Evolutionary conservation across 106 monocot genomes (phyloP), one percentile per base, ranked within the genome.

Genomic region (Vanilla planifolia): DNA sequence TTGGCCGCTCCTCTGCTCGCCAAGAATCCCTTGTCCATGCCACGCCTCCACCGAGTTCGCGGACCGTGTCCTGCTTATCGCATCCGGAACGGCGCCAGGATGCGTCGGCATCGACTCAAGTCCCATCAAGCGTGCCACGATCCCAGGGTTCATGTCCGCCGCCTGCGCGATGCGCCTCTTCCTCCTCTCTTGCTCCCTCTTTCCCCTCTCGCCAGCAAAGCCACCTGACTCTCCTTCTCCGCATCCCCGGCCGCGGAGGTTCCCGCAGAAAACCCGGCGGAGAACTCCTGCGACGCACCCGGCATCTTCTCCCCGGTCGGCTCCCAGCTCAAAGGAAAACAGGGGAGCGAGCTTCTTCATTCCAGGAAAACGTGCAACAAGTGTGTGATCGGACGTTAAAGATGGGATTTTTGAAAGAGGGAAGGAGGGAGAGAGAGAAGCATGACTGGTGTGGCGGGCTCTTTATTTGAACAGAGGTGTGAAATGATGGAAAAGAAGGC

Each of bases 51-150:
- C 33, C 2, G 76, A 65, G 52, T 70, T 76, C 16, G 64, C 40
- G 0, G 76, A 76, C 27, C 65, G 64, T 8, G 60, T 71, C 33
- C 77, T 53, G 33, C 21, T 13, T 5, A 72, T 17, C 41, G 48
- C 21, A 9, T 51, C 48, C 8, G 36, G 27, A n/a, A 26, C 27
- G 51, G 59, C 22, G 30, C 14, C 32, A 3, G 68, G 23, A 24
- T 6, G 23, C 14, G 41, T 55, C 26, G 79, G 69, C 69, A 74
- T 63, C 0, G 79, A 45, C 23, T 79, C 74, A 1, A 79, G 63
- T 10, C 79, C 79, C 79, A 79, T 79, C 17, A 79, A 65, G 27
- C 79, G 60, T 0, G 79, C 79, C 33, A 79, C 74, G 9, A 79
- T 52, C 67, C 57, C 57, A 2, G 33, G 57, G 20, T 20, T 36